Base-by-base conservation (phyloP, 352 stramenopile genomes). In the Pythium aristosporum region DNA sequence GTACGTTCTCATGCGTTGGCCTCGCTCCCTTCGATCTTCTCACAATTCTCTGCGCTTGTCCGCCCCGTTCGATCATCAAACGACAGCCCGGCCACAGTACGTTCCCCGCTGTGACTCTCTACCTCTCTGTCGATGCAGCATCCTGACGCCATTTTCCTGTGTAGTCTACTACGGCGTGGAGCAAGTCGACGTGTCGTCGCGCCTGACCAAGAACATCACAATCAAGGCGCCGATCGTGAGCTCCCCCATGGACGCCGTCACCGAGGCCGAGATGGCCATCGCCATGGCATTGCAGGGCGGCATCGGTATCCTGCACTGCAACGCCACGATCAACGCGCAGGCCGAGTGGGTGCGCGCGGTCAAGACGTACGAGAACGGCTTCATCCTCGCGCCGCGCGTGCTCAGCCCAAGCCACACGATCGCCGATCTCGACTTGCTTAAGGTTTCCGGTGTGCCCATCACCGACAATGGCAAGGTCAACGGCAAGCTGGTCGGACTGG, bases 231-330 rank as follows among this genome's bases (percentile, higher is more conserved):
- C 97, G 13, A 96, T 99, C 56, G 93, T 99, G 39, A 98, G 92
- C 20, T 99, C 95, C 49, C 97, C 97, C 2, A 99, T 99, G 98
- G 97, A 99, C 82, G 99, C 97, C 20, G 98, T 99, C 37, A 99
- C 98, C 21, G 98, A 99, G 73, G 79, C 93, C 39, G 87, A 92
- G 57, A 99, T 99, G 97, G 97, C 98, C 23, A 99, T 99, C 61
- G 87, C 88, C 23, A 99, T 99, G 81, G 98, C 97, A 16, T 80
- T 99, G 18, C 96, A 99, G 69, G 98, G 98, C 18, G 92, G 96
- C 20, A 97, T 99, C 61, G 98, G 98, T 41, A 97, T 99, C 61
- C 93, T 99, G 58, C 98, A 99, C 77, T 99, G 98, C 75, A 99
- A 99, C 88, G 98, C 98, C 74, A 90, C 79, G 16, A 81, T 98